Base-by-base conservation (phyloP, 1,284 basidiomycete species). In the Austropuccinia psidii region DNA sequence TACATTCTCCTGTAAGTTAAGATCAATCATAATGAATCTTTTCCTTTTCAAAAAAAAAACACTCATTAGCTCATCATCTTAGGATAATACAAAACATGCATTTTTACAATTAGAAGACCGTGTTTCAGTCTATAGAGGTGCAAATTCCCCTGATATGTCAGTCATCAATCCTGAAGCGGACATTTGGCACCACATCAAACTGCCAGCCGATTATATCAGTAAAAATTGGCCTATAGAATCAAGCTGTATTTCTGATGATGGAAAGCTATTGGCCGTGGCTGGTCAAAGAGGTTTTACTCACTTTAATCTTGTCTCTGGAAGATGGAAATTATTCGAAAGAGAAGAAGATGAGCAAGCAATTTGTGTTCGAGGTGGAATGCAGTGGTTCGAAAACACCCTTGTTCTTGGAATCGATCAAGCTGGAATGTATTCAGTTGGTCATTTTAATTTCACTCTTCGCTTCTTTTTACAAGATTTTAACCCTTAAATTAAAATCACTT, bases 81-180 rank as follows among this genome's bases (percentile, higher is more conserved):
- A 74, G 90, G 93, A 95, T 79, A 94, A 94, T 78, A 91, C 92
- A 2, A 86, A 91, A 76, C 95, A 96, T 79, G 94, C 92, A 0
- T 96, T 98, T 81, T 84, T 97, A 43, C 93, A 97, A 81, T 87
- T 95, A 85, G 93, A 98, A 78, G 93, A 98, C 79, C 87, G 91
- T 47, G 89, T 93, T 0, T 85, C 97, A 3, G 88, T 98, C n/a
- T 98, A 98, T 80, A 87, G 96, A 74, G 95, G 96, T 2, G 90
- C 92, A 24, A 95, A 98, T 81, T 93, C 97, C 81, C 93, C 93
- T 8, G 95, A 98, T 79, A 90, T 96, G 88, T 94, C 92, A 79
- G 89, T 98, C 60, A 97, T 98, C 80, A 97, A 97, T 79, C 95
- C 95, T n/a, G 94, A 97, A 79, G 92, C 91, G 2, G 95, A 98